Evolutionary conservation across 2,329 filamentous ascomycete genomes (phyloP).

Genomic region (Cadophora gregata): DNA sequence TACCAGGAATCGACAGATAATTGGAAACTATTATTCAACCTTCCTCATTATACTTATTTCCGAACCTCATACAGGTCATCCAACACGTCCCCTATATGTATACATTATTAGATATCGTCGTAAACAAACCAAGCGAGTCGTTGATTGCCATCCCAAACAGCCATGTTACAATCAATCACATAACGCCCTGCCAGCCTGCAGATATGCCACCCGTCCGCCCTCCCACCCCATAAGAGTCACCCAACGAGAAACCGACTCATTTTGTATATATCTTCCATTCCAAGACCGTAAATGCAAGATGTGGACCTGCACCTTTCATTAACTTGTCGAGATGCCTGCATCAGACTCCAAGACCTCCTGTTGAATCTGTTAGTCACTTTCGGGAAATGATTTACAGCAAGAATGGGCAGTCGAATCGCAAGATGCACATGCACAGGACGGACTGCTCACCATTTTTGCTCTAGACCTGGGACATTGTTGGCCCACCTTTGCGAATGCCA

Average conservation of each 20-base stretch:
- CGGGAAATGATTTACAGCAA: slow-evolving; percentile 13
- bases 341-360: slow-evolving; percentile 32
- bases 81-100: slow-evolving; percentile 21
- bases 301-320: slow-evolving; percentile 33
- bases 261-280: slow-evolving; percentile 23
- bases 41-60: background rate
- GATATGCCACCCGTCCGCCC: slow-evolving; percentile 10
- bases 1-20: too few relatives aligned
- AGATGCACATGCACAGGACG: slow-evolving; percentile 13
- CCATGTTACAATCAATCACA: slow-evolving; percentile 27
- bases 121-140: slow-evolving; percentile 24
- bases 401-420: slow-evolving; percentile 28
- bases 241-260: slow-evolving; percentile 10
- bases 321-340: slow-evolving; percentile 29
- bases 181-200: slow-evolving; percentile 24
- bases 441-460: slow-evolving; percentile 35
- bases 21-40: background rate
- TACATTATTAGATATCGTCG: slow-evolving; percentile 33
- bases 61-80: slow-evolving; percentile 13
- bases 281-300: slow-evolving; percentile 22
- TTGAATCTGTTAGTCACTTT: background rate
- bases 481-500: slow-evolving; percentile 52
- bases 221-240: slow-evolving; percentile 1
- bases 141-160: slow-evolving; percentile 23
- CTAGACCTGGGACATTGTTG: slow-evolving; percentile 62